Percentiles rank a stretch among this genome's conserved stretches.
Evolutionary conservation across 352 stramenopile genomes (phyloP).

Genomic region (Phytophthora litchii): DNA sequence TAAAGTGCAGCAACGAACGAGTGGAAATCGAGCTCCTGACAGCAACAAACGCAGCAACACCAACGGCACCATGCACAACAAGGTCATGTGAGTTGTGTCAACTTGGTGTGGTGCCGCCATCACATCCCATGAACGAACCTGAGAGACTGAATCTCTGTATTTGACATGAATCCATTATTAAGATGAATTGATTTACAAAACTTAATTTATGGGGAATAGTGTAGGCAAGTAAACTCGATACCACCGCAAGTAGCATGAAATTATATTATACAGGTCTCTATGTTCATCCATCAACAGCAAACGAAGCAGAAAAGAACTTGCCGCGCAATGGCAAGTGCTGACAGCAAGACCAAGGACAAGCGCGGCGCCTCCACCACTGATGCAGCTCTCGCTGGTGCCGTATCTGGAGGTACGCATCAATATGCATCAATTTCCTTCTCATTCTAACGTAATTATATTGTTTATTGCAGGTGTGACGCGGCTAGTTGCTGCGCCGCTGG

Average conservation of each 20-base stretch:
- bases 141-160: conserved; percentile 1
- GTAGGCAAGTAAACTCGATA: neutral
- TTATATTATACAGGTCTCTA: neutral
- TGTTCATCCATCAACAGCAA: conserved; percentile 22
- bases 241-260: neutral
- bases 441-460: conserved; percentile 1
- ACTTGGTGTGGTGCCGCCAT: conserved; percentile 3
- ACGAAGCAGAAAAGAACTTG: conserved; percentile 26
- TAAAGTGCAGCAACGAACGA: conserved; percentile 14
- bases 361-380: conserved; percentile 47
- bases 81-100: conserved; percentile 8
- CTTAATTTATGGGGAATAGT: no score
- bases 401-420: conserved; percentile 56
- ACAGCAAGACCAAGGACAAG: conserved; percentile 14
- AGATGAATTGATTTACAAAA: neutral
- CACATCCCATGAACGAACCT: conserved; percentile 2
- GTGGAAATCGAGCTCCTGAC: neutral
- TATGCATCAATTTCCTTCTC: neutral
- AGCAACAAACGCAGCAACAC: neutral
- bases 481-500: conserved; percentile 75
- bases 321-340: conserved; percentile 15
- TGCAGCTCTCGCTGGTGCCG: conserved; percentile 61
- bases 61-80: conserved; percentile 5
- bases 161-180: conserved; percentile 12
- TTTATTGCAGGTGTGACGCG: conserved; percentile 54